phyloP scores from a whole-genome alignment of 2,329 filamentous ascomycete species.

The Blastomyces parvus region DNA sequence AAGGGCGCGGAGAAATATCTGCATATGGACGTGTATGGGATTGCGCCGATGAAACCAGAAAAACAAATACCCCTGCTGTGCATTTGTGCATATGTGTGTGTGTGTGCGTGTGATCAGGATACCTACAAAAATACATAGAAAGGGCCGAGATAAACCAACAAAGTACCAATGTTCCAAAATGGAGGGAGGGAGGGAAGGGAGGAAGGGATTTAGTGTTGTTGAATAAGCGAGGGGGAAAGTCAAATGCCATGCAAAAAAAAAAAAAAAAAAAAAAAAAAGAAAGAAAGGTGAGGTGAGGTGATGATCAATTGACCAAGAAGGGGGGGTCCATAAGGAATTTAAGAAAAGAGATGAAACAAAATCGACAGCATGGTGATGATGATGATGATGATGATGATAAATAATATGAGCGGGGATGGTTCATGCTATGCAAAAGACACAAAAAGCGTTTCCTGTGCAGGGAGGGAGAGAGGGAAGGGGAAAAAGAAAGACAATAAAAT shows the following conservation, averaged over 20 bases:
- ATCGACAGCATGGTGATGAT: neutral
- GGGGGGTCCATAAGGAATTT: neutral
- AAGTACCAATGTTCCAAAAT: neutral
- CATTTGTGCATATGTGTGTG: neutral
- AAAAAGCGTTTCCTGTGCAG: slow-evolving; percentile 4
- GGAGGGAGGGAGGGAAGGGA: no score
- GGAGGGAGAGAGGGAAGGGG: neutral
- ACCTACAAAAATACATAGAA: neutral
- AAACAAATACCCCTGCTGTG: slow-evolving; percentile 2
- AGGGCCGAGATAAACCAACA: neutral
- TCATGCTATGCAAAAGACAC: neutral
- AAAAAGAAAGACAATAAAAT: neutral
- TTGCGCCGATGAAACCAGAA: neutral
- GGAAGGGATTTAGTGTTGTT: neutral
- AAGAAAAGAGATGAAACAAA: neutral
- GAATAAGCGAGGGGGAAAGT: neutral
- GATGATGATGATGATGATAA: neutral
- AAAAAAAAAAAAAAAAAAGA: no score
- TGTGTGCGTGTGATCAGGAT: neutral
- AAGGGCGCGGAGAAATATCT: neutral
- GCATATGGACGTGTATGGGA: neutral
- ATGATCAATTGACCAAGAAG: neutral
- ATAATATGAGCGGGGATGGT: slow-evolving; percentile 2
- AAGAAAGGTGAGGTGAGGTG: no score
- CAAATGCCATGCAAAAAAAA: neutral